Base-by-base conservation (phyloP, 768 basidiomycete species). In the Boletus rufocinnamomeus region DNA sequence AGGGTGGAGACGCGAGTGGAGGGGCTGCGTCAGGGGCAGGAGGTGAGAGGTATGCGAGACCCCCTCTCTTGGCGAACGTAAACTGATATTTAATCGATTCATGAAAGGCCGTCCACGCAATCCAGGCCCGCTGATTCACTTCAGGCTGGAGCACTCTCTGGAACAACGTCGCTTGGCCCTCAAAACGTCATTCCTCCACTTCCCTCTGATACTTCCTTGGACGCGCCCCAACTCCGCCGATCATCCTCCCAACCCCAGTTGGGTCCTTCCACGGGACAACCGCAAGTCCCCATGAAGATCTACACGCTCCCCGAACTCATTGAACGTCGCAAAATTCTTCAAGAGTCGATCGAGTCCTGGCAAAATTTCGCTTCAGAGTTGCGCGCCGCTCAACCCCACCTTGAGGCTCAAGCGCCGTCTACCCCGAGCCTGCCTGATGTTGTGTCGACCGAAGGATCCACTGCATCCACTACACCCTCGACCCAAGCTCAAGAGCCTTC, bases 181-280 rank as follows among this genome's bases (percentile, higher is more conserved):
- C 41, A 30, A 13, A 46, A 38, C 47, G 23, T 30, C 49, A 16
- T 41, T 25, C 50, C n/a, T 27, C 23, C 60, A 19, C 46, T 53
- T 28, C 47, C 61, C 21, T 41, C 62, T 25, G 51, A 55, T 25
- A 19, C 56, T 57, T 41, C 66, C 50, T 35, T 55, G 54, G 59
- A 64, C 35, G 32, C 55, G 19, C 61, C 52, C 2, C 69, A 69
- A 40, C 67, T 70, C 51, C 64, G 69, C 50, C 69, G 69, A 61
- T 66, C 69, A 17, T 69, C 62, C 23, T 72, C 72, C 16, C 70
- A 72, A 13, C 63, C 70, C n/a, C 64, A 63, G 56, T 32, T 70
- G 16, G 61, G 67, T 28, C 69, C 67, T 37, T 47, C 59, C 23
- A 48, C 57, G 4, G 52, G 28, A 5, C 56, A 62, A 27, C 48